A percentile compares a stretch with the other conserved stretches of the same genome.
Conservation (phyloP, 1,139 yeast species). For the Yamadazyma conglobata region DNA sequence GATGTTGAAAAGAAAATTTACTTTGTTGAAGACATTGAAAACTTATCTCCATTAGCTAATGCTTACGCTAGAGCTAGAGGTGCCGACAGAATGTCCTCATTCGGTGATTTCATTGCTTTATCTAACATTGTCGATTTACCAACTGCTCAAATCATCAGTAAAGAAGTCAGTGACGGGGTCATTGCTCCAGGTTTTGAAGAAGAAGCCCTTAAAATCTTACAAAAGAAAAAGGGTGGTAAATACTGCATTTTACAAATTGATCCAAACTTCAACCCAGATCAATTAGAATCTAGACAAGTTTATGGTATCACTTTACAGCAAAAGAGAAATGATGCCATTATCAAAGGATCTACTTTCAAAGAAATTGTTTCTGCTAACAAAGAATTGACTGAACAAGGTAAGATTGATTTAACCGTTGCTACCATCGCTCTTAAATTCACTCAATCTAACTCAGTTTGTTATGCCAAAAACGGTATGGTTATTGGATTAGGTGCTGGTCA, state of each 20-base stretch:
- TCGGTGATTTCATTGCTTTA: constrained; percentile 97
- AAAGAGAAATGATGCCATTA: constrained; percentile 96
- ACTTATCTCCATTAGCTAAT: constrained; percentile 92
- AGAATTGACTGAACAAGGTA: constrained; percentile 84
- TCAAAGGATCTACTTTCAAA: constrained; percentile 80
- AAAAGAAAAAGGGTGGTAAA: constrained; percentile 94
- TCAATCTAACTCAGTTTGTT: constrained; percentile 96
- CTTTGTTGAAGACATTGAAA: constrained; percentile 91
- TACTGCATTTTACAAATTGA: constrained; percentile 95
- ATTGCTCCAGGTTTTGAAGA: constrained; percentile 96
- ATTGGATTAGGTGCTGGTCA: constrained; percentile 99
- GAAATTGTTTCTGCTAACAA: constrained; percentile 89
- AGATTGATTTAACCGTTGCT: constrained; percentile 91
- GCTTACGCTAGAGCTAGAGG: constrained; percentile 99
- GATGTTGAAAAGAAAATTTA: constrained; percentile 92
- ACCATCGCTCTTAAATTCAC: constrained; percentile 96
- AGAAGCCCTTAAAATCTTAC: constrained; percentile 84
- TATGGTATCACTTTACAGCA: constrained; percentile 94
- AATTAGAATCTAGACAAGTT: constrained; percentile 86
- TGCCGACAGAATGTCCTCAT: constrained; percentile 99
- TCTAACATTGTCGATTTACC: constrained; percentile 95
- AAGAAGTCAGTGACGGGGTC: constrained; percentile 97
- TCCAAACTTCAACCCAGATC: constrained; percentile 84
- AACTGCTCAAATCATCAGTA: constrained; percentile 94
- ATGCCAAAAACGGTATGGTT: constrained; percentile 98